These are phyloP conservation scores for Torrubiella hemipterigena DNA, from an alignment of 2,329 filamentous ascomycete species.

Conservation along the genomic window DNA sequence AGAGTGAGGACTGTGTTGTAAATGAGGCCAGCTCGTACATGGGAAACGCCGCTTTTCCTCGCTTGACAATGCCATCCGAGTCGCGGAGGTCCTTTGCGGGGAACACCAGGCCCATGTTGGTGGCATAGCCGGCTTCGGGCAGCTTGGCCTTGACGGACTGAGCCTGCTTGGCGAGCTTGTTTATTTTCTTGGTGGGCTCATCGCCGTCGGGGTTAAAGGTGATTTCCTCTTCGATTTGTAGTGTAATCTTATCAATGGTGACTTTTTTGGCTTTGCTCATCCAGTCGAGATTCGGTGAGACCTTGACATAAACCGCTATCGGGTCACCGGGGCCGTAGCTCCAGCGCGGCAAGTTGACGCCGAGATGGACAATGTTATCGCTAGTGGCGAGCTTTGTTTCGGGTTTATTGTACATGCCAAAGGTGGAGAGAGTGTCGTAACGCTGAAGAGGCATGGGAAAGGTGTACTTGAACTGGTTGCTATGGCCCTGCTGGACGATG, in stretches of 20 bases:
- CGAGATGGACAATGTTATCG: slow-evolving; percentile 84
- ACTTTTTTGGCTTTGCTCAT: slow-evolving; percentile 81
- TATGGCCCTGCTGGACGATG: slow-evolving; percentile 81
- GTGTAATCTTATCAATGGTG: slow-evolving; percentile 86
- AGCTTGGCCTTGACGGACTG: slow-evolving; percentile 73
- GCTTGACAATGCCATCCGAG: slow-evolving; percentile 72
- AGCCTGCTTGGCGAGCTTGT: slow-evolving; percentile 72
- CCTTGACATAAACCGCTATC: slow-evolving; percentile 89
- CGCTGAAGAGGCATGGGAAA: slow-evolving; percentile 85
- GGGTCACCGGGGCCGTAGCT: slow-evolving; percentile 93
- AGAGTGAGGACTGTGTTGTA: slow-evolving; percentile 84
- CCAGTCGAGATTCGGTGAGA: slow-evolving; percentile 88
- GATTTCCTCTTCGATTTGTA: slow-evolving; percentile 92
- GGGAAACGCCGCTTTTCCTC: slow-evolving; percentile 78
- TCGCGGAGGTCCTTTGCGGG: slow-evolving; percentile 83
- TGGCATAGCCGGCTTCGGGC: slow-evolving; percentile 84
- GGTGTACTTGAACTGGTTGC: slow-evolving; percentile 76
- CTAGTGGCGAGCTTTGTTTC: slow-evolving; percentile 76
- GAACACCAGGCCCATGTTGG: slow-evolving; percentile 83
- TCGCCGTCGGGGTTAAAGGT: slow-evolving; percentile 98
- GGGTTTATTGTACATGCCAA: slow-evolving; percentile 98
- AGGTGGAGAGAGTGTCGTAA: slow-evolving; percentile 94
- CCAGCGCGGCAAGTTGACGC: slow-evolving; percentile 87
- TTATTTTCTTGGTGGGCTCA: slow-evolving; percentile 81
- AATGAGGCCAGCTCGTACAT: slow-evolving; percentile 83